Conservation (phyloP, 371 early-diverging fungal species). For the Mortierella sp. region DNA sequence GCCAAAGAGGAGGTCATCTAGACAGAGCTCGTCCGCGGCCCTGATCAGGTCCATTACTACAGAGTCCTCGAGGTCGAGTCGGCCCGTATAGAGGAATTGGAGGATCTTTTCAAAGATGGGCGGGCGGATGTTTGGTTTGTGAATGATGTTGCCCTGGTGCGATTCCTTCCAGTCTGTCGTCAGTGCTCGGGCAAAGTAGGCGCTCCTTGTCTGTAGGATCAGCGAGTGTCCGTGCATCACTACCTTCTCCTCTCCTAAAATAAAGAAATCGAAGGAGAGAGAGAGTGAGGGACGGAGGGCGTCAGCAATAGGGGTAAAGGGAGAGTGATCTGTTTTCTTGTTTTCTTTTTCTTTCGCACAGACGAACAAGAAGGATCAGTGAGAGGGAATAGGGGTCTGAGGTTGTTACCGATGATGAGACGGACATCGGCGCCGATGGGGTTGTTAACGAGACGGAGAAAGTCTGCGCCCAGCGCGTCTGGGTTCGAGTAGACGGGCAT, state of each 20-base stretch:
- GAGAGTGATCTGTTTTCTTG: neutral
- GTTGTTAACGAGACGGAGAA: conserved; percentile 45
- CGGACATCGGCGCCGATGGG: conserved; percentile 47
- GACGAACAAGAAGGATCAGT: neutral
- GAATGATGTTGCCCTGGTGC: conserved; percentile 31
- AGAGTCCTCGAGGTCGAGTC: conserved; percentile 30
- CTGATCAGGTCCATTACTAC: conserved; percentile 42
- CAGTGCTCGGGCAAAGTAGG: conserved; percentile 49
- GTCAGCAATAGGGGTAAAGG: neutral
- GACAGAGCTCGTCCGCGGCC: conserved; percentile 48
- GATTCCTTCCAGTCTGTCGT: conserved; percentile 46
- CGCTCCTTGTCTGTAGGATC: conserved; percentile 43
- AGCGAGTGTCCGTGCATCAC: conserved; percentile 50
- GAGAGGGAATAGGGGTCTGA: neutral
- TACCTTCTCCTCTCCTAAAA: conserved; percentile 47
- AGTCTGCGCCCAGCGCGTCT: conserved; percentile 36
- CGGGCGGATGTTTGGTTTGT: conserved; percentile 49
- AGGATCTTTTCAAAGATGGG: conserved; percentile 43
- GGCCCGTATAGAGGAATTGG: conserved; percentile 42
- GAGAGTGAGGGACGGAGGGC: too few relatives aligned
- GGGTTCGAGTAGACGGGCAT: conserved; percentile 47
- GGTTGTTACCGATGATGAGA: conserved; percentile 44
- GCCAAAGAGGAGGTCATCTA: conserved; percentile 45
- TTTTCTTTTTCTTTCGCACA: neutral
- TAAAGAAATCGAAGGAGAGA: neutral